Evolutionary conservation across 139 green algal genomes (phyloP), one percentile per base, ranked within the genome.

Genomic region (Picochlorum sp.): DNA sequence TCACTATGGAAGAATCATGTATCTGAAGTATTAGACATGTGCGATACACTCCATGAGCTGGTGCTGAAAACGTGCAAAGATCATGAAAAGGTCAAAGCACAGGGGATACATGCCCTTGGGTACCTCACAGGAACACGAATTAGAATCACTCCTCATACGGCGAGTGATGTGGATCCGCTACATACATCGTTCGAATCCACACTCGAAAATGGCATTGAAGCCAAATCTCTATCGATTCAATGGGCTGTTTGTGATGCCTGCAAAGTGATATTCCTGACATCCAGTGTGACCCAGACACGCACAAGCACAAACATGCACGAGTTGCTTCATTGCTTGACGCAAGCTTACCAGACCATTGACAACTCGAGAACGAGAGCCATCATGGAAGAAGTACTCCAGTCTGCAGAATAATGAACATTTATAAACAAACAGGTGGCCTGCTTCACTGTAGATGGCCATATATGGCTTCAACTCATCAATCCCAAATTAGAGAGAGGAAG

Each of bases 251-350:
- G 47, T 20, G 47, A 54, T 26, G 16, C 47, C 47, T 26, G 16
- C n/a, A 54, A 54, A 1, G 47, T 54, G 16, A 21, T 54, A 54
- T 54, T 54, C 47, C 47, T 54, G 47, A 54, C 47, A 54, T 54
- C n/a, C n/a, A 20, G 47, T 21, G 18, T 54, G 47, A 54, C 47
- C n/a, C n/a, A 41, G 34, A 41, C 34, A 41, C 2, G 7, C 34
- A 41, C 34, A 41, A 41, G 34, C 34, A 41, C 34, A 41, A 41
- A 41, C 34, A 41, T 41, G 34, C 34, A 41, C 1, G 14, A 11
- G 7, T 11, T 41, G 7, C 34, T 41, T 13, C 34, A 41, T 13
- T 41, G 34, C 34, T 41, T 41, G 34, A 41, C 8, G 34, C 34
- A 41, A 13, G 34, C 34, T 8, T 11, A 41, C 8, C 6, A 41